Evolutionary conservation across 2,329 filamentous ascomycete genomes (phyloP), one percentile per base, ranked within the genome.

Genomic region (Cylindrodendrum hubeiense): DNA sequence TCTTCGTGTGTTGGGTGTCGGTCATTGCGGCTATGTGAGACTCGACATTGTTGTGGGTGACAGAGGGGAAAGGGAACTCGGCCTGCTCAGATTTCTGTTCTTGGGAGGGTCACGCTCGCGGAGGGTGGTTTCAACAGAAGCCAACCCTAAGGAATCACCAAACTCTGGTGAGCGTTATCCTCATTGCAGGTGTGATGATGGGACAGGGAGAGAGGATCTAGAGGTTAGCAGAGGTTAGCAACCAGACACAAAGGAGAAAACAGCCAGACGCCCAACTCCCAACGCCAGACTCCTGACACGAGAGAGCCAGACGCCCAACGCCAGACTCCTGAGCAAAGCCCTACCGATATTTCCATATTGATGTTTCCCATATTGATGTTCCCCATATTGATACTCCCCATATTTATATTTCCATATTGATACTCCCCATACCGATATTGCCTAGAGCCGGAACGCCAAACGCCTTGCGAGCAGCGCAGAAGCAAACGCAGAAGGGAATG

Each of bases 11-110:
- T 50, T 51, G 67, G 52, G 33, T 78, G 71, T 79, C 78, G 67
- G 77, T 81, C 79, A 80, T 75, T 71, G 79, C 79, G 78, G 79
- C 78, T 77, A 62, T 56, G 28, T 56, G 19, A 61, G 67, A 67
- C 51, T 60, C 53, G 56, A 41, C 22, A 47, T 28, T 37, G 30
- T 62, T 44, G 37, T 8, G 49, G 30, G 60, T 21, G 41, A 33
- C 21, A 41, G 44, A 26, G 22, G 55, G 41, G 50, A 46, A 64
- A 44, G 47, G n/a, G 26, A 59, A 66, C 43, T 56, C 54, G 65
- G 57, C 64, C 72, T 80, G 82, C 82, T 85, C 83, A 79, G 83
- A 85, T 85, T 69, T 85, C 83, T 83, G 83, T 85, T 85, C 83
- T 84, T 80, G 60, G 60, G 50, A 63, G 68, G 72, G 44, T 73